Evolutionary conservation across 2,329 filamentous ascomycete genomes (phyloP).

Genomic region (Bretziella fagacearum): DNA sequence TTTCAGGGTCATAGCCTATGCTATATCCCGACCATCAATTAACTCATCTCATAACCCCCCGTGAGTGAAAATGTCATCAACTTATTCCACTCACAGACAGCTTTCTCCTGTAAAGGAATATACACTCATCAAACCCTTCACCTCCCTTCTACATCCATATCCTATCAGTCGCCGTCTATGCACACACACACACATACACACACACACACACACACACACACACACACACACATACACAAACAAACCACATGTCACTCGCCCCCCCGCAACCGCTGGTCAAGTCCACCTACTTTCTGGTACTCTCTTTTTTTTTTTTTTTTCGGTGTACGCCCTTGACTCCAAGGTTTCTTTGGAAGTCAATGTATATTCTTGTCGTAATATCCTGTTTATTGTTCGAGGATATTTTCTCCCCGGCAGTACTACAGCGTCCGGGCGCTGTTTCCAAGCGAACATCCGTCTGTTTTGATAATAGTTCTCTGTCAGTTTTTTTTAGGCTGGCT

Average conservation of each 20-base stretch:
- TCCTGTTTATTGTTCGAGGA: neutral
- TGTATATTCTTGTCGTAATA: neutral
- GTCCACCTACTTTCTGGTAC: neutral
- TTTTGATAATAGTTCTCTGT: no score
- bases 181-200: neutral
- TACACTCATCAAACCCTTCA: neutral
- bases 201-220: neutral
- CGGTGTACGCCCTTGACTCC: neutral
- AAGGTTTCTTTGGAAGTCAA: neutral
- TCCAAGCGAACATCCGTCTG: neutral
- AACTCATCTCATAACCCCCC: neutral
- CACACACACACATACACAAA: slow-evolving; percentile 3
- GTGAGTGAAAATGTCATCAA: neutral
- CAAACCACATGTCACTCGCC: neutral
- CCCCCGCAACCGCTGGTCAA: neutral
- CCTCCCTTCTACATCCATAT: neutral
- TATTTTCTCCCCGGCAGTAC: neutral
- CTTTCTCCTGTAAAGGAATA: neutral
- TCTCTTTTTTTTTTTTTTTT: neutral
- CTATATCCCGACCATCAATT: neutral
- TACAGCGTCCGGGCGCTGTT: neutral
- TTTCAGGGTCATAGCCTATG: no score
- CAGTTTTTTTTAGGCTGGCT: no score
- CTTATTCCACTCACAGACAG: neutral
- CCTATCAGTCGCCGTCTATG: neutral